Base-by-base conservation (phyloP, 306 rosid genomes). In the Vigna hirtella region DNA sequence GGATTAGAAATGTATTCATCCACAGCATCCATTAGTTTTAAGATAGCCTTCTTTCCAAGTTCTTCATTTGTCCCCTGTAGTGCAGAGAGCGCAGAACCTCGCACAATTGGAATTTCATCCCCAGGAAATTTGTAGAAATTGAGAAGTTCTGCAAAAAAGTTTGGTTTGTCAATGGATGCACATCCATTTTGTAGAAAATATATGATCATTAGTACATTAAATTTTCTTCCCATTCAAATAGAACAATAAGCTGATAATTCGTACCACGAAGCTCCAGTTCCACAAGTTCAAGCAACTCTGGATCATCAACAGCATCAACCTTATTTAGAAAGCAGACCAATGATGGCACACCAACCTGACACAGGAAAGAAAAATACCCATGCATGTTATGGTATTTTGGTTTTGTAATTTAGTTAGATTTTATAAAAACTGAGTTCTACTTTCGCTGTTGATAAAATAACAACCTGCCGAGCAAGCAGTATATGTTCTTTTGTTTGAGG, bases 401-500 rank as follows among this genome's bases (percentile, higher is more conserved):
- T 12, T 74, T 47, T 48, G 62, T 7, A 16, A 22, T 69, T 40
- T 13, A 17, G 14, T 42, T 51, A 64, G 50, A 78, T 59, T 59
- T 62, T 45, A 61, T 8, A 36, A 30, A 48, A 73, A 43, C 17
- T 57, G 8, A 26, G 71, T 20, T 59, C 34, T 28, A 22, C 28
- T 9, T 28, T 50, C 7, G 12, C 56, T 43, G 7, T 40, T 61
- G 49, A 57, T 17, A 22, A 47, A 74, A 38, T 32, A 78, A 74
- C 47, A 66, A 90, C 98, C 91, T 93, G 97, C 34, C 97, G 90
- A 40, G 98, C 98, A 22, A 93, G 94, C 40, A 93, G 88, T 77
- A 91, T 93, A 74, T 93, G 98, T 49, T 93, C 98, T 90, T 93
- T 93, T 7, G 98, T 91, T 90, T 93, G 98, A 48, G 98, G 98